Base-by-base conservation (phyloP, 768 basidiomycete genomes). In the Phylloporus arenicola region DNA sequence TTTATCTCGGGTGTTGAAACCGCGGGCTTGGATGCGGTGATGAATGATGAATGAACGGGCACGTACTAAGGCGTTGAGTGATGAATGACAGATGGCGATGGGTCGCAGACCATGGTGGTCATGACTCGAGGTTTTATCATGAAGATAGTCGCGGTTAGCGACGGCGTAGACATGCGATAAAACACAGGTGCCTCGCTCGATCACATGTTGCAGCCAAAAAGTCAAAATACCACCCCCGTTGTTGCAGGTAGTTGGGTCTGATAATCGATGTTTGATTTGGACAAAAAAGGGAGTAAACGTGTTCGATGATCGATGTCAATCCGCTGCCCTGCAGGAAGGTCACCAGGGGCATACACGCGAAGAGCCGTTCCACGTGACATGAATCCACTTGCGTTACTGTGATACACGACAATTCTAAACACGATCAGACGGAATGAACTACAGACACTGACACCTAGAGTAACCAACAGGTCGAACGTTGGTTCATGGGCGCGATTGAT, bases 401-500 rank as follows among this genome's bases (percentile, higher is more conserved):
- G 4, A 30, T 48, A 40, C 50, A 35, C 2, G 46, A 39, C 29
- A 24, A 33, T 20, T 44, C 30, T 19, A 20, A 27, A 40, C 40
- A 35, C 25, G 20, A 35, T 13, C 30, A 9, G 9, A 49, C 38
- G 19, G 17, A 49, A 47, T 20, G 34, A 30, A 37, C 27, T 34
- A 31, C 13, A 6, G 22, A 40, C 29, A 47, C 16, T 31, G 56
- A 37, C 42, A 35, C 14, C 45, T 20, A 38, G 22, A 19, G 55
- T 20, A 19, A 22, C 27, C 20, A 20, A 45, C 10, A 8, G 43
- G 27, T 14, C 12, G 29, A 41, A 33, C 38, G 31, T 43, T 7
- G 34, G 14, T 48, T 61, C 47, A 57, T n/a, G 25, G 27, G 22
- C 12, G 54, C 12, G 46, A 40, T 52, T 19, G 48, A 16, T 48